Conservation (phyloP, 2,329 filamentous ascomycete species). For the Zasmidium cellare region DNA sequence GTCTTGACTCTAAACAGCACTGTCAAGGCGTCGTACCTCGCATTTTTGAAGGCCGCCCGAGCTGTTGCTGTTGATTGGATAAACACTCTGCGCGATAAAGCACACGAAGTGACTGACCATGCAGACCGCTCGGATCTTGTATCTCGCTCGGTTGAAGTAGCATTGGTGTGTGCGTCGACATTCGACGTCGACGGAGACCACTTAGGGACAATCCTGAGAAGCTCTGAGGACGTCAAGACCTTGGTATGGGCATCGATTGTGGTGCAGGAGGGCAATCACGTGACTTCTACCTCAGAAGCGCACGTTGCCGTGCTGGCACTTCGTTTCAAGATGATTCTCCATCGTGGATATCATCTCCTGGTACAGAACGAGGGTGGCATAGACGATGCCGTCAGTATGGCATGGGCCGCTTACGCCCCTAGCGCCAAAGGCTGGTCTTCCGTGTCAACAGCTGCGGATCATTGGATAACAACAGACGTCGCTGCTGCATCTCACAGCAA, state of each 20-base stretch:
- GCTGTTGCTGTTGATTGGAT: slow-evolving; percentile 54
- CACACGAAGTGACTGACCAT: slow-evolving; percentile 40
- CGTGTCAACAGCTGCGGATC: not conserved
- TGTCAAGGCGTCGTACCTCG: slow-evolving; percentile 7
- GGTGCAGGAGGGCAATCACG: slow-evolving; percentile 18
- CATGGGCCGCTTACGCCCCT: slow-evolving; percentile 44
- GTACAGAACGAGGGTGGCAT: slow-evolving; percentile 9
- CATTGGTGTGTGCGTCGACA: slow-evolving; percentile 57
- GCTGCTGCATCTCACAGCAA: slow-evolving; percentile 16
- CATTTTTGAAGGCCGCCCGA: slow-evolving; percentile 43
- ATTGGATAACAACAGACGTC: slow-evolving; percentile 32
- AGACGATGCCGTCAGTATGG: slow-evolving; percentile 19
- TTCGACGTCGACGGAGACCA: slow-evolving; percentile 36
- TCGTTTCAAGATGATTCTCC: slow-evolving; percentile 18
- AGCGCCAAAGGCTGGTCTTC: slow-evolving; percentile 13
- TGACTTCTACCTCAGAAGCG: not conserved
- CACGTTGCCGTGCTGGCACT: slow-evolving; percentile 1
- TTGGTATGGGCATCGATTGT: slow-evolving; percentile 23
- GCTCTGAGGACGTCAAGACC: slow-evolving; percentile 14
- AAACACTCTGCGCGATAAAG: slow-evolving; percentile 46
- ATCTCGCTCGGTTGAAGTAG: slow-evolving; percentile 51
- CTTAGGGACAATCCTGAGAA: slow-evolving; percentile 18
- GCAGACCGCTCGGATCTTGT: slow-evolving; percentile 29
- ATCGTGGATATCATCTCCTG: slow-evolving; percentile 17
- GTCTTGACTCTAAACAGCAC: slow-evolving; percentile 20